These are phyloP conservation scores for Whalleya microplaca DNA, from an alignment of 2,329 filamentous ascomycete species.

Conservation along the genomic window DNA sequence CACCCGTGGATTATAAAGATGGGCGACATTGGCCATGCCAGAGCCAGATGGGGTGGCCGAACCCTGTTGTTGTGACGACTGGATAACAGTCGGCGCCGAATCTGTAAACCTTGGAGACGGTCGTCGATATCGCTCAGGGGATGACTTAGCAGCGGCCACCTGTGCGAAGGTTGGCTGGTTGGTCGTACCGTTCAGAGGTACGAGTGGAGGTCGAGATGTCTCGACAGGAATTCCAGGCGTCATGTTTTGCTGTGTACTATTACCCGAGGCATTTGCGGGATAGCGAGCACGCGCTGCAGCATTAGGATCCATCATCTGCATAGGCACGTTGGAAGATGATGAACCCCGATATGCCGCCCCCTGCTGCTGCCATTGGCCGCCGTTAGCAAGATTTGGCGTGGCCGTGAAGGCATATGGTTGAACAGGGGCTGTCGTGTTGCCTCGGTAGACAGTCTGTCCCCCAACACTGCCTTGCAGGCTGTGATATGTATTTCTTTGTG, in stretches of 20 bases:
- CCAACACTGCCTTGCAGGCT: slow-evolving; percentile 50
- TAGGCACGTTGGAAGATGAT: slow-evolving; percentile 48
- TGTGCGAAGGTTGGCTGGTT: slow-evolving; percentile 58
- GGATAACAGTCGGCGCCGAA: slow-evolving; percentile 40
- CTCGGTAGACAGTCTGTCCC: slow-evolving; percentile 55
- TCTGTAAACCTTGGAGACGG: slow-evolving; percentile 60
- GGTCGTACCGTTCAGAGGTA: slow-evolving; percentile 40
- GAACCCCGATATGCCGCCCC: slow-evolving; percentile 49
- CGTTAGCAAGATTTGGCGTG: slow-evolving; percentile 66
- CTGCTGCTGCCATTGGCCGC: slow-evolving; percentile 55
- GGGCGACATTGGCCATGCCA: slow-evolving; percentile 57
- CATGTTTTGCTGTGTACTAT: slow-evolving; percentile 24
- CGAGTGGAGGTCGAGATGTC: slow-evolving; percentile 50
- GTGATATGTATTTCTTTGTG: slow-evolving; percentile 55
- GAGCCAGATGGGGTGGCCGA: slow-evolving; percentile 54
- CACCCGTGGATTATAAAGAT: slow-evolving; percentile 55
- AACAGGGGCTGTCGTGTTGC: slow-evolving; percentile 59
- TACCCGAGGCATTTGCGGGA: slow-evolving; percentile 7
- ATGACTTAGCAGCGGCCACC: slow-evolving; percentile 65
- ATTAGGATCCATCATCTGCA: slow-evolving; percentile 45
- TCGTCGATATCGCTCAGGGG: slow-evolving; percentile 84
- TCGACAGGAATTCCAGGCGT: slow-evolving; percentile 52
- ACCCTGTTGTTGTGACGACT: slow-evolving; percentile 36
- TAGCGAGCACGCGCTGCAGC: slow-evolving; percentile 26
- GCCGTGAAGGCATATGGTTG: slow-evolving; percentile 78